A percentile compares a stretch with the other conserved stretches of the same genome.
Conservation (phyloP, 106 monocot species). For the Gastrodia elata region DNA sequence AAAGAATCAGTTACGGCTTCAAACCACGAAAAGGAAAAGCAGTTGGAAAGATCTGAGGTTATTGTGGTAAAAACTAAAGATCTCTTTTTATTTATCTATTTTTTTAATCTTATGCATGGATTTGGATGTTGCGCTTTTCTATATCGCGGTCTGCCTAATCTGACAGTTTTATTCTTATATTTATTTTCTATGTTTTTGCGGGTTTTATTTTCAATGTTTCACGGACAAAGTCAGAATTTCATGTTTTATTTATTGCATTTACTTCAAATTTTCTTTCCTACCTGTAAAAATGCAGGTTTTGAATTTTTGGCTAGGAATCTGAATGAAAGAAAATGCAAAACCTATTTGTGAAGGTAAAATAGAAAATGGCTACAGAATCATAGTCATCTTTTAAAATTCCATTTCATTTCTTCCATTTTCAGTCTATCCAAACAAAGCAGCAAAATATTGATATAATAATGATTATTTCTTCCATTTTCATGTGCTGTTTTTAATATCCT, state of each 20-base stretch:
- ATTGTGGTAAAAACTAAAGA: background rate
- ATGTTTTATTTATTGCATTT: background rate
- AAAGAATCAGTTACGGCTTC: background rate
- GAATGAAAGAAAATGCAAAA: background rate
- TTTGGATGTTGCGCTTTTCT: background rate
- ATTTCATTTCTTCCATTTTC: background rate
- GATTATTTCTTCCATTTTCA: too few species aligned
- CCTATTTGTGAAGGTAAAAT: background rate
- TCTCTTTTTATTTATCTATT: background rate
- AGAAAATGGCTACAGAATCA: background rate
- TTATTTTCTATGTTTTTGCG: too few species aligned
- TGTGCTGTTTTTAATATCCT: background rate
- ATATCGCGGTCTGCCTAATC: background rate
- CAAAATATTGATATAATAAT: background rate
- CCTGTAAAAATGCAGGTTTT: background rate
- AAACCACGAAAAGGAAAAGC: background rate
- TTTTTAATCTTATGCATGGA: background rate
- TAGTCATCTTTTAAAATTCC: background rate
- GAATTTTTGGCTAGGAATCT: background rate
- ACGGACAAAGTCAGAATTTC: background rate
- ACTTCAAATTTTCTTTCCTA: background rate
- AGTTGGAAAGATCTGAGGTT: background rate
- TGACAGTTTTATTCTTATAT: too few species aligned
- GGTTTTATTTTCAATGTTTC: background rate
- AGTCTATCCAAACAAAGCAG: background rate